Evolutionary conservation across 345 rosid species (phyloP).

Genomic region (Cardamine chenopodiifolia): DNA sequence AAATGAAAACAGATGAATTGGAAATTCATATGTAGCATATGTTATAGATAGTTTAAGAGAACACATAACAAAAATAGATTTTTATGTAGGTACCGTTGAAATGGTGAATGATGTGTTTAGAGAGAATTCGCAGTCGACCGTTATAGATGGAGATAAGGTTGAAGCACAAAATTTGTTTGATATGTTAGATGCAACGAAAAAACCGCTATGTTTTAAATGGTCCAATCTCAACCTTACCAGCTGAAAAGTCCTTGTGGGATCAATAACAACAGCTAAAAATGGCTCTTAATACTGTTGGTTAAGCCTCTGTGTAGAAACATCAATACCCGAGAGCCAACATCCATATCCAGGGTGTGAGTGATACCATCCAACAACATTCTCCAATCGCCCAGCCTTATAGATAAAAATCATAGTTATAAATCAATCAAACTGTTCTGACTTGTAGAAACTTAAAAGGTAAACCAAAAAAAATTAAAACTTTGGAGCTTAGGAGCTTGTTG

Average conservation of each 20-base stretch:
- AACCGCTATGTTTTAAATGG: conserved; percentile 96
- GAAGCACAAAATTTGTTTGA: no score
- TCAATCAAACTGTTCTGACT: conserved; percentile 40
- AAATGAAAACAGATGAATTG: not conserved
- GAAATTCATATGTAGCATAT: no score
- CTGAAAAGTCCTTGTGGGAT: conserved; percentile 99
- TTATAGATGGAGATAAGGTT: no score
- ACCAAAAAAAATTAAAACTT: not conserved
- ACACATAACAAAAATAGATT: no score
- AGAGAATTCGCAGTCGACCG: no score
- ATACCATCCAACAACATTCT: conserved; percentile 85
- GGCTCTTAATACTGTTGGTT: conserved; percentile 98
- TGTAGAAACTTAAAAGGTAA: not conserved
- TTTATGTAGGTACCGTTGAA: no score
- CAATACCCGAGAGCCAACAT: conserved; percentile 99
- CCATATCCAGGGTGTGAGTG: conserved; percentile 99
- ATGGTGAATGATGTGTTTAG: no score
- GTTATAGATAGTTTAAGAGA: no score
- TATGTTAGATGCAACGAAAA: no score
- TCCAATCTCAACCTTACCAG: conserved; percentile 99
- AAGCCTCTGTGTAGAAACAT: conserved; percentile 96
- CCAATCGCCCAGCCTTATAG: conserved; percentile 85
- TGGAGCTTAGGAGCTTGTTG: conserved; percentile 70
- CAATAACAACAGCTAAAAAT: conserved; percentile 90
- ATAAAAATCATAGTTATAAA: conserved; percentile 33